A percentile compares a stretch with the other conserved stretches of the same genome.
Conservation (phyloP, 306 rosid species). For the Cicer arietinum region DNA sequence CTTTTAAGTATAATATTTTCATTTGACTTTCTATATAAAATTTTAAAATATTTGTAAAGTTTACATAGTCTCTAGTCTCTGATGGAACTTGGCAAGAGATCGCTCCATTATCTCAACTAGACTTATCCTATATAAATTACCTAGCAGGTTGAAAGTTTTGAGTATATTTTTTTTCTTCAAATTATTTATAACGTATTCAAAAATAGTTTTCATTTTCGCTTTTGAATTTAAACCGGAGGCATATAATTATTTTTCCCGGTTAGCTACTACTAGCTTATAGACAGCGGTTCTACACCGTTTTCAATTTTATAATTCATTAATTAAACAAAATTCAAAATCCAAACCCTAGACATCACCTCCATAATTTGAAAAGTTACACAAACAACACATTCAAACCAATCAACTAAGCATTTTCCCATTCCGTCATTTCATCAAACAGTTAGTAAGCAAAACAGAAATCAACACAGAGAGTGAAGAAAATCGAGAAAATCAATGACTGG, state of each 20-base stretch:
- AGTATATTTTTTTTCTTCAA: too few species aligned
- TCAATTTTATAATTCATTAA: not conserved
- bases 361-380: not conserved
- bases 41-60: too few species aligned
- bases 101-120: too few species aligned
- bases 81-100: too few species aligned
- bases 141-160: too few species aligned
- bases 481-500: slow-evolving; percentile 57
- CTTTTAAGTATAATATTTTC: too few species aligned
- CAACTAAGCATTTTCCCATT: slow-evolving; percentile 26
- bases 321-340: not conserved
- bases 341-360: slow-evolving; percentile 39
- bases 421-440: slow-evolving; percentile 22
- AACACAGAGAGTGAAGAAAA: not conserved
- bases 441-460: not conserved
- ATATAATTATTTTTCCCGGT: slow-evolving; percentile 19
- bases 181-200: not conserved
- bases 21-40: too few species aligned
- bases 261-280: too few species aligned
- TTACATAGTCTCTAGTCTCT: too few species aligned
- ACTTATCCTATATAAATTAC: too few species aligned
- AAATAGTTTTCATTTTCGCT: not conserved
- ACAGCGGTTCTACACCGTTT: not conserved
- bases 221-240: not conserved
- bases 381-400: not conserved